Evolutionary conservation across 2,329 filamentous ascomycete genomes (phyloP).

Genomic region (Colletotrichum costaricense): DNA sequence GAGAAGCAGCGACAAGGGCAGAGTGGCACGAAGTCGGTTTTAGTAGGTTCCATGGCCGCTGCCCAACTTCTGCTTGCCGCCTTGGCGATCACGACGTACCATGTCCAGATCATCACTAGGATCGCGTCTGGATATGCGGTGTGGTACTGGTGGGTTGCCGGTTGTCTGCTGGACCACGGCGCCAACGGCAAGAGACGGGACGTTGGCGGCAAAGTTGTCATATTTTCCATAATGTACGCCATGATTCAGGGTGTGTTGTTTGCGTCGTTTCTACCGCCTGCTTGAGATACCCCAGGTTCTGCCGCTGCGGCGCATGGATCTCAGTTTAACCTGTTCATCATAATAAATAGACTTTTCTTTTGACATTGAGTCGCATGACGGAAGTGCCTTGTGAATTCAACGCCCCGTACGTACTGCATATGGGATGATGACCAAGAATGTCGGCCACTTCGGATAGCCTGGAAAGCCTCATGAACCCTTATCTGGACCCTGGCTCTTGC

Average conservation of each 20-base stretch:
- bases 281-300: conserved; percentile 47
- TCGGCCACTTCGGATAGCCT: conserved; percentile 11
- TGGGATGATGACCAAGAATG: conserved; percentile 7
- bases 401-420: background rate
- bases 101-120: conserved; percentile 93
- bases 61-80: conserved; percentile 78
- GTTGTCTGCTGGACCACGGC: conserved; percentile 48
- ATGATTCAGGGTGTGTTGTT: conserved; percentile 86
- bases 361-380: background rate
- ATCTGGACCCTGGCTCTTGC: background rate
- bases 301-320: background rate
- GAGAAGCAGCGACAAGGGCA: background rate
- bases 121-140: conserved; percentile 88
- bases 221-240: conserved; percentile 84
- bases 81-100: conserved; percentile 82
- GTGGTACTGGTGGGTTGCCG: conserved; percentile 87
- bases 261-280: conserved; percentile 91
- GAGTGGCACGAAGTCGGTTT: conserved; percentile 17
- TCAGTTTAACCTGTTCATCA: background rate
- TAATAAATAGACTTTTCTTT: conserved; percentile 12
- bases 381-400: background rate
- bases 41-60: conserved; percentile 71
- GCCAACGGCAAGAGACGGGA: conserved; percentile 41
- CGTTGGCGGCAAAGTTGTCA: conserved; percentile 58
- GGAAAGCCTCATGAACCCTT: background rate